Evolutionary conservation across 345 rosid species (phyloP), one percentile per base, ranked within the genome.

Genomic region (Anastatica hierochuntica): DNA sequence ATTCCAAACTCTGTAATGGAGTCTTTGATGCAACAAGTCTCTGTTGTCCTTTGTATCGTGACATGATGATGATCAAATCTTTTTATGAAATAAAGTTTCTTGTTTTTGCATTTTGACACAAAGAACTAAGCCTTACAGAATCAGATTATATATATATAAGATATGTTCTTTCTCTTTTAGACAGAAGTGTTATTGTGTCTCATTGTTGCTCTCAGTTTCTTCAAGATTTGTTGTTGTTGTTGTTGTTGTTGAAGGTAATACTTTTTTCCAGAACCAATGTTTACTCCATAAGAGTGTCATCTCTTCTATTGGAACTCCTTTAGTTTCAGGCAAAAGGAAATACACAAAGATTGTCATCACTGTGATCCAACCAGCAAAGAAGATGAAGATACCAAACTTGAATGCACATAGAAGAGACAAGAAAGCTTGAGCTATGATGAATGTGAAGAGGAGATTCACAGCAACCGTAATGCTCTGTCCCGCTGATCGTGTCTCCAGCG

Each of bases 381-480:
- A 92, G 43, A 88, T 78, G 73, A 92, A 92, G 55, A 88, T 88
- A 2, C 95, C 98, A 1, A 72, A 92, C 74, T 78, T 83, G 60
- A 92, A 68, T 14, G 81, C 37, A 20, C 98, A 92, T 10, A 92
- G 90, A 14, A 92, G 75, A 34, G 90, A 58, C 0, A 83, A 82
- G 59, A 92, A 92, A 31, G 72, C 31, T 62, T 88, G 96, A 8
- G 84, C 96, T 33, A 92, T 83, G n/a, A 69, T 42, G 66, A 88
- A 88, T 6, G 96, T 88, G 77, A 92, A 85, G 7, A 92, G 39
- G 13, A 92, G 90, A 69, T 92, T 92, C 8, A 92, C 95, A 5
- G 96, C 82, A 13, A 92, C 98, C 0, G 98, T 92, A 6, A 92
- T 79, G 62, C 98, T 73, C 21, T 88, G 98, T 16, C 96, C 96